Conservation (phyloP, 208 protist genomes). For the Leishmania braziliensis region DNA sequence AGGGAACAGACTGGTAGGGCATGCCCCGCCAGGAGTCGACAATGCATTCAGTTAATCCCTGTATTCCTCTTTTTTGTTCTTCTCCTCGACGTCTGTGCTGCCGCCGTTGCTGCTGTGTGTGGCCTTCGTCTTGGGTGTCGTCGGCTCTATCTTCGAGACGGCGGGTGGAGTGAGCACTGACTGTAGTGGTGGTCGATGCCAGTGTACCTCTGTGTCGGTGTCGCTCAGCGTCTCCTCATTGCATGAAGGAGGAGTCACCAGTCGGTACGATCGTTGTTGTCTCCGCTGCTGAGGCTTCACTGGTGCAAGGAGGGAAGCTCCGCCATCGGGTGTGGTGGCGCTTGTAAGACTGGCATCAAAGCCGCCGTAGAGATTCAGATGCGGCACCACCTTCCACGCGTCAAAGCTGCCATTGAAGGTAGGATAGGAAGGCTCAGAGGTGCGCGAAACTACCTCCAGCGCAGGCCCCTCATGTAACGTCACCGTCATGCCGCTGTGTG, state of each 20-base stretch:
- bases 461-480: background rate
- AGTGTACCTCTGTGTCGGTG: background rate
- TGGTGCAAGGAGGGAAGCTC: background rate
- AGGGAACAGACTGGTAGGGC: background rate
- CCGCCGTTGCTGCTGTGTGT: background rate
- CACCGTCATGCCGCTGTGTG: background rate
- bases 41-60: background rate
- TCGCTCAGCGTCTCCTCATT: background rate
- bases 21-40: background rate
- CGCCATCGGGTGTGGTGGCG: background rate
- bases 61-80: background rate
- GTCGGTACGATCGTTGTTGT: too few species aligned
- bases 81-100: background rate
- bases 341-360: background rate
- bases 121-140: background rate
- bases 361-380: background rate
- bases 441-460: background rate
- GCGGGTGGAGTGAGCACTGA: background rate
- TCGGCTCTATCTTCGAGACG: background rate
- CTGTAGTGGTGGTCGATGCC: slow-evolving; percentile 9
- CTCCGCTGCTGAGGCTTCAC: too few species aligned
- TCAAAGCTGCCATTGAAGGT: background rate
- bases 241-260: background rate
- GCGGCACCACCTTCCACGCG: background rate
- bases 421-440: background rate